Conservation (phyloP, 495 filamentous ascomycete species). For the Penicillium daleae region DNA sequence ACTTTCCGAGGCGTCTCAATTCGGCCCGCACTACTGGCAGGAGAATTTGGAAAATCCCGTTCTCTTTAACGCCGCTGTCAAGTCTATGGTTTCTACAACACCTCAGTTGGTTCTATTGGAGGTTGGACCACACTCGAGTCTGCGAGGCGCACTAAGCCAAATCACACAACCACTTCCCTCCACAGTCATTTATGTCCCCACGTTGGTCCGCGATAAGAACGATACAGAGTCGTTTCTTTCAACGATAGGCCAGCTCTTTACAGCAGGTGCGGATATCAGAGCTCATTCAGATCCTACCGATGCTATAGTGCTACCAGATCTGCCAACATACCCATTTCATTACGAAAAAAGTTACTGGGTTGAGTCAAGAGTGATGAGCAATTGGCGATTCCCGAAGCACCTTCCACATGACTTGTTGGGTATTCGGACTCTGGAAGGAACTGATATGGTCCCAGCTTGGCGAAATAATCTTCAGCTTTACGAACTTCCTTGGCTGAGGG, state of each 20-base stretch:
- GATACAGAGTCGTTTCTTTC: not conserved
- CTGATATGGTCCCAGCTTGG: not conserved
- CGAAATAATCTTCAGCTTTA: conserved; percentile 38
- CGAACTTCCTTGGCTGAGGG: conserved; percentile 52
- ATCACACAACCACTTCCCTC: not conserved
- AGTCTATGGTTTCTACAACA: conserved; percentile 8
- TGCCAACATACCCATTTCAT: not conserved
- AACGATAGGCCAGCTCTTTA: not conserved
- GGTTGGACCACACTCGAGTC: not conserved
- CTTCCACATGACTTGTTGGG: not conserved
- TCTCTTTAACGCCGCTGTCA: conserved; percentile 39
- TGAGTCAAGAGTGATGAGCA: not conserved
- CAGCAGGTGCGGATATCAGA: not conserved
- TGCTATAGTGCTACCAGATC: not conserved
- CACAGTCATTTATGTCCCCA: conserved; percentile 37
- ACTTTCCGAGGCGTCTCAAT: not conserved
- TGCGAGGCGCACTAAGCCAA: not conserved
- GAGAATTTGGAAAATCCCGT: conserved; percentile 45
- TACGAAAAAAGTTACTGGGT: not conserved
- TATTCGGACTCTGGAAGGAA: not conserved
- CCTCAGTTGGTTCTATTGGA: conserved; percentile 44
- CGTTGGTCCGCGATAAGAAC: not conserved
- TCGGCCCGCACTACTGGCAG: conserved; percentile 40
- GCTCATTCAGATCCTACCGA: not conserved
- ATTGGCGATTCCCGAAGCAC: not conserved